A percentile compares a stretch with the other conserved stretches of the same genome.
These are phyloP conservation scores for Fusarium virguliforme DNA, from an alignment of 2,329 filamentous ascomycete species.

Conservation along the genomic window DNA sequence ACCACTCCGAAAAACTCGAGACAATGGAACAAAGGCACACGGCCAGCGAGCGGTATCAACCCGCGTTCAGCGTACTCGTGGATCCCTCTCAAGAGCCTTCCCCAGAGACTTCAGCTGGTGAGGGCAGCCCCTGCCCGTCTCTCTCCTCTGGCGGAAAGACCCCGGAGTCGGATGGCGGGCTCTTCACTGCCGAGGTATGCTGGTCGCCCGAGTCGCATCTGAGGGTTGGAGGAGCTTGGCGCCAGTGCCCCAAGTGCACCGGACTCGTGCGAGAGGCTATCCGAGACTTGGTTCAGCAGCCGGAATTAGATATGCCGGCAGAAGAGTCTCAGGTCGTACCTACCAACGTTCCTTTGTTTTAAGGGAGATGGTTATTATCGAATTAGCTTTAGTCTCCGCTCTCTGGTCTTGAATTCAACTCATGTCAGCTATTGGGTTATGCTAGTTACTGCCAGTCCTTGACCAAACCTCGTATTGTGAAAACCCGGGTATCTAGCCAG, in stretches of 20 bases:
- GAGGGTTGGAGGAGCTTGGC: neutral
- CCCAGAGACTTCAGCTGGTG: neutral
- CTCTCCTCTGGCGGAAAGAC: neutral
- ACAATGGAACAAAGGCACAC: neutral
- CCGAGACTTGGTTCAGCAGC: neutral
- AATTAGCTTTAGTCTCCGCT: no score
- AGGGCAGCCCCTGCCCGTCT: neutral
- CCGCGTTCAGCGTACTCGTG: neutral
- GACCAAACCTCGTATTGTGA: no score
- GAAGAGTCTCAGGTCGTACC: no score
- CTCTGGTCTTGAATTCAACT: no score
- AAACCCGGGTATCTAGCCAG: no score
- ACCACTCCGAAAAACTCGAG: neutral
- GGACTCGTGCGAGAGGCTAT: neutral
- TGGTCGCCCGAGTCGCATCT: neutral
- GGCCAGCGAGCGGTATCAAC: neutral
- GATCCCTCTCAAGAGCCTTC: neutral
- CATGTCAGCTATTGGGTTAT: no score
- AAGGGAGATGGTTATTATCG: no score
- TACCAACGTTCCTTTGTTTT: no score
- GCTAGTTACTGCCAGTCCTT: no score
- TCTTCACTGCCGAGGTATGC: neutral
- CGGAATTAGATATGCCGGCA: neutral
- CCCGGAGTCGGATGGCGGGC: neutral
- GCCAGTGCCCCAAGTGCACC: neutral